These are phyloP conservation scores for Rhodotorula mucilaginosa DNA, from an alignment of 1,284 basidiomycete species.

Conservation along the genomic window DNA sequence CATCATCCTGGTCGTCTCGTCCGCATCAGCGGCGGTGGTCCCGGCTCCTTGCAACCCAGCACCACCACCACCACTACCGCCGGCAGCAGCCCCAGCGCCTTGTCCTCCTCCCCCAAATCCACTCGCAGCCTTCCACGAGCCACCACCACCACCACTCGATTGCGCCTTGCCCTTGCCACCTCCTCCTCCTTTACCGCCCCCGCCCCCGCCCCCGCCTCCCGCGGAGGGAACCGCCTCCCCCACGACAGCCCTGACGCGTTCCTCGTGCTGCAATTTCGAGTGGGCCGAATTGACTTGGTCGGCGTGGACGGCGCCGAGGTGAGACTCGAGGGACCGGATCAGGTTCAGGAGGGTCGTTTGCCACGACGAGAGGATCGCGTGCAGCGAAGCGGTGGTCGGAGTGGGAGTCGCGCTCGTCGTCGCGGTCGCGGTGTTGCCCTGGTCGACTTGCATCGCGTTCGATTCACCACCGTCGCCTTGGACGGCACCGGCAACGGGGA, in stretches of 20 bases:
- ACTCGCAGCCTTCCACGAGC: no score
- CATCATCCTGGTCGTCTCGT: neutral
- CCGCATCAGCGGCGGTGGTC: no score
- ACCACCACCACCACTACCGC: no score
- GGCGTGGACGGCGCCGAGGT: constrained; percentile 20
- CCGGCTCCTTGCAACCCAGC: neutral
- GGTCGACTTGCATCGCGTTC: constrained; percentile 27
- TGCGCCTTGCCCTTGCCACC: constrained; percentile 2
- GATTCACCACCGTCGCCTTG: neutral
- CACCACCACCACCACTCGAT: no score
- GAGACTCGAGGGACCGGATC: constrained; percentile 27
- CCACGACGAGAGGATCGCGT: constrained; percentile 9
- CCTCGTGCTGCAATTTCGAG: constrained; percentile 52
- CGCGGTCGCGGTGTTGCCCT: neutral
- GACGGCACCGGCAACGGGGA: no score
- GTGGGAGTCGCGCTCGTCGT: neutral
- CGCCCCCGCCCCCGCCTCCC: neutral
- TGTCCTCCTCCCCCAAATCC: no score
- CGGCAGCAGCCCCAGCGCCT: neutral
- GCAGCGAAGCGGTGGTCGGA: constrained; percentile 9
- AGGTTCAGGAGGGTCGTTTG: constrained; percentile 9
- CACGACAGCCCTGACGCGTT: constrained; percentile 60
- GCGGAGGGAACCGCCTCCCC: constrained; percentile 2
- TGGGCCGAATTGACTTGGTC: constrained; percentile 2
- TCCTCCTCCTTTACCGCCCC: neutral